Evolutionary conservation across 78 protist species (phyloP).

Genomic region (Dictyostelium brefeldianum): DNA sequence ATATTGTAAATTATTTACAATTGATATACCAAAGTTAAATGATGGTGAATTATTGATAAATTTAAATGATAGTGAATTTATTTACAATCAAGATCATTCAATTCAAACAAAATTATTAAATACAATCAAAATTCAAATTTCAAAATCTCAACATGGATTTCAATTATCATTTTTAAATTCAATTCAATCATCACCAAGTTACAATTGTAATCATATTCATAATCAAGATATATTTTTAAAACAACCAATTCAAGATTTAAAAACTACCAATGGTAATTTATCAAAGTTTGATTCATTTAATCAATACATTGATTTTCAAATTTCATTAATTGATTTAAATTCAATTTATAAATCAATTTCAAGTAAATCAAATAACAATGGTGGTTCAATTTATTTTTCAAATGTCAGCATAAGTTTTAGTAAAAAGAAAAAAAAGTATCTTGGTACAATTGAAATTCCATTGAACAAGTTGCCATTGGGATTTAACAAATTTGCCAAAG

Average conservation of each 20-base stretch:
- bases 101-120: background rate
- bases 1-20: conserved; percentile 6
- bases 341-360: conserved; percentile 22
- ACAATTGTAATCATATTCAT: conserved; percentile 11
- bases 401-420: conserved; percentile 36
- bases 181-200: conserved; percentile 9
- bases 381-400: conserved; percentile 11
- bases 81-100: background rate
- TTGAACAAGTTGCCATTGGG: background rate
- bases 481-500: background rate
- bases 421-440: conserved; percentile 74
- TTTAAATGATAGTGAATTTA: background rate
- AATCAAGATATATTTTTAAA: conserved; percentile 7
- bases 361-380: background rate
- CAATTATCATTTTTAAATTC: conserved; percentile 17
- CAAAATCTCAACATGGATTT: background rate
- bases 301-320: conserved; percentile 38
- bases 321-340: conserved; percentile 28
- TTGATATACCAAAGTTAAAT: background rate
- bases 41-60: background rate
- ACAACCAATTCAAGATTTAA: background rate
- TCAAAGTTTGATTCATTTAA: background rate
- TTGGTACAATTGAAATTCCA: conserved; percentile 59
- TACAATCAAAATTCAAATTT: conserved; percentile 18
- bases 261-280: too few species aligned